A percentile compares a stretch with the other conserved stretches of the same genome.
phyloP scores from a whole-genome alignment of 495 filamentous ascomycete genomes.

The Trichoderma reesei region DNA sequence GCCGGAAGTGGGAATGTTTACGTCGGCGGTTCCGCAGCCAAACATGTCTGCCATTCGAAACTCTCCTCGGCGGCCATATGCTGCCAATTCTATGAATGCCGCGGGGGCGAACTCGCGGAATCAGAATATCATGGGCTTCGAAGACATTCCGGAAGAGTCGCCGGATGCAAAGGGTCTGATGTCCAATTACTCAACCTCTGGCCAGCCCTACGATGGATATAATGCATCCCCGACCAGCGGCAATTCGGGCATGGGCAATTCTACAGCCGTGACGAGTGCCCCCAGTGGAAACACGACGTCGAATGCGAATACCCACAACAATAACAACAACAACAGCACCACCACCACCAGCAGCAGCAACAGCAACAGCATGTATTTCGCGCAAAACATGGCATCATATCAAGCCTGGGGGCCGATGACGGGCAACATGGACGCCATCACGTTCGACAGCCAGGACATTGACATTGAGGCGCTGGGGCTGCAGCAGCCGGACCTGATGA shows the following conservation, averaged over 20 bases:
- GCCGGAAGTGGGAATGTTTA: constrained; percentile 35
- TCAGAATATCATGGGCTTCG: constrained; percentile 14
- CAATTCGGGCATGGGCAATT: neutral
- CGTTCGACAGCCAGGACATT: constrained; percentile 63
- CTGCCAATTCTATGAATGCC: neutral
- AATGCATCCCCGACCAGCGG: constrained; percentile 27
- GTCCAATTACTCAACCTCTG: neutral
- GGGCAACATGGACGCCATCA: constrained; percentile 40
- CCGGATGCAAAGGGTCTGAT: neutral
- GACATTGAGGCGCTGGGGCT: constrained; percentile 44
- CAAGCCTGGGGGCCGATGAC: constrained; percentile 16
- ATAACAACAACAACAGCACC: too few species aligned
- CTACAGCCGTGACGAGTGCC: neutral
- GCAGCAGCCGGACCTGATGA: constrained; percentile 39
- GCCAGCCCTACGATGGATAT: constrained; percentile 21
- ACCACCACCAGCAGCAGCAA: too few species aligned
- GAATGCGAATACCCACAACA: neutral
- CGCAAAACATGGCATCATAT: constrained; percentile 15
- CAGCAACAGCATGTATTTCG: neutral
- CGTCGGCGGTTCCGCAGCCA: constrained; percentile 35
- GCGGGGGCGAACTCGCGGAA: neutral
- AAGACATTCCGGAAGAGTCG: neutral
- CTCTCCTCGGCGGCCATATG: constrained; percentile 18
- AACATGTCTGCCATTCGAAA: constrained; percentile 35
- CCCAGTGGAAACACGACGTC: neutral